phyloP scores from a whole-genome alignment of 164 flowering plant species.

The Nymphaea thermarum region DNA sequence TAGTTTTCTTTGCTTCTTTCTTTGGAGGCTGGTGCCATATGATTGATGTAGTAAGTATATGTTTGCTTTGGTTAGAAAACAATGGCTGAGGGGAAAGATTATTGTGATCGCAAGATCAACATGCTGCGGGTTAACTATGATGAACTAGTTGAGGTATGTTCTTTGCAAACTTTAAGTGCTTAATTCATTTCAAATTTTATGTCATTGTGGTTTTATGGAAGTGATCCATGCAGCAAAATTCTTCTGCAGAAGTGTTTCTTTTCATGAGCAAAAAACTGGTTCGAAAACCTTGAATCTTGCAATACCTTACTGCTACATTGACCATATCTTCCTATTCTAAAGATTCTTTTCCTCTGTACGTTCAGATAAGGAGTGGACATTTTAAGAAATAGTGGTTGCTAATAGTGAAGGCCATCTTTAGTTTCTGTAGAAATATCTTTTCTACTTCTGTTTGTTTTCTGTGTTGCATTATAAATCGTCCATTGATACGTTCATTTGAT shows the following conservation, averaged over 20 bases:
- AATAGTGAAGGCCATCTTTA: no score
- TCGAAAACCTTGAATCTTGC: neutral
- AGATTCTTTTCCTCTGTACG: no score
- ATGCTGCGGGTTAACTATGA: conserved; percentile 79
- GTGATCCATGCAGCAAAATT: neutral
- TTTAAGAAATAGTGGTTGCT: no score
- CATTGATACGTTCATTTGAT: no score
- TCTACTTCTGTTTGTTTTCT: no score
- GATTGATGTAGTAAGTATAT: no score
- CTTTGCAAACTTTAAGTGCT: neutral
- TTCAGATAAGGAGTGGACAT: no score
- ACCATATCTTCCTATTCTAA: no score
- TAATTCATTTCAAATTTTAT: neutral
- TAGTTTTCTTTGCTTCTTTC: neutral
- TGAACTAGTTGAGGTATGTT: conserved; percentile 78
- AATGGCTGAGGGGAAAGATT: conserved; percentile 79
- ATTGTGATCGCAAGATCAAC: conserved; percentile 79
- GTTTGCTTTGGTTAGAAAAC: conserved; percentile 50
- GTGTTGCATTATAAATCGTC: no score
- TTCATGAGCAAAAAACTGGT: neutral
- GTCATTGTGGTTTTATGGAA: neutral
- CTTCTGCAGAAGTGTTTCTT: neutral
- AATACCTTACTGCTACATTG: no score
- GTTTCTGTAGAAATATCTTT: no score
- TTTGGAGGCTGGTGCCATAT: neutral